Evolutionary conservation across 2,329 filamentous ascomycete genomes (phyloP).

Genomic region (Mycosphaerella sp.): DNA sequence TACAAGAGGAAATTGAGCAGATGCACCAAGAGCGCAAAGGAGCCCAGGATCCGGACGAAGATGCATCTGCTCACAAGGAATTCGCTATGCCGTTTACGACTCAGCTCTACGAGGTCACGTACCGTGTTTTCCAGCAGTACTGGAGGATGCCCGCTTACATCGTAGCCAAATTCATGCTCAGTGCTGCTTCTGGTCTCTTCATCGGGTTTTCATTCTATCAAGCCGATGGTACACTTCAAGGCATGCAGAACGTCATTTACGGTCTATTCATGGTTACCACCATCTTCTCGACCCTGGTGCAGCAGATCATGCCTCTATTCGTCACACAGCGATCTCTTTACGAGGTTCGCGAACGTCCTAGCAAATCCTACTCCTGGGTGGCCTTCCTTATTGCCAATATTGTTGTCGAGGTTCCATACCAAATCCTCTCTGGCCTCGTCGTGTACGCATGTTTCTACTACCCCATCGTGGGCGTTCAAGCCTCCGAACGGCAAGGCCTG

Average conservation of each 20-base stretch:
- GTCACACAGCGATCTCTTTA: constrained; percentile 53
- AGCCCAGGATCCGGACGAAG: constrained; percentile 26
- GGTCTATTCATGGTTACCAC: constrained; percentile 46
- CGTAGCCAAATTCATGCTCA: constrained; percentile 54
- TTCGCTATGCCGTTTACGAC: constrained; percentile 39
- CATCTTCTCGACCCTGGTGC: constrained; percentile 42
- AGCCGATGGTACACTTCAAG: constrained; percentile 34
- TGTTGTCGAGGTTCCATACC: constrained; percentile 63
- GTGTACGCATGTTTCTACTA: constrained; percentile 65
- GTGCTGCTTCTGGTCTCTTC: constrained; percentile 46
- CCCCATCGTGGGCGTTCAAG: constrained; percentile 36
- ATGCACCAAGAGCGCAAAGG: constrained; percentile 35
- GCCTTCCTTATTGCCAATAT: constrained; percentile 67
- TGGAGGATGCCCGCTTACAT: constrained; percentile 43
- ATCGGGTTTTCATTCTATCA: constrained; percentile 43
- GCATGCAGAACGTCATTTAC: constrained; percentile 43
- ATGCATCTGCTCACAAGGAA: constrained; percentile 35
- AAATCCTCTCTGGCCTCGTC: constrained; percentile 55
- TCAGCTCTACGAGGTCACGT: constrained; percentile 35
- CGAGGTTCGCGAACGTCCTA: constrained; percentile 55
- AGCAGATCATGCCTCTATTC: constrained; percentile 56
- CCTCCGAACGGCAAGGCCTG: constrained; percentile 53
- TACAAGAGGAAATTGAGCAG: constrained; percentile 37
- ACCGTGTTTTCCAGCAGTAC: constrained; percentile 41
- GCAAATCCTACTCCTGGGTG: constrained; percentile 69